phyloP scores from a whole-genome alignment of 805 yeast genomes.

The Yamadazyma sp. region DNA sequence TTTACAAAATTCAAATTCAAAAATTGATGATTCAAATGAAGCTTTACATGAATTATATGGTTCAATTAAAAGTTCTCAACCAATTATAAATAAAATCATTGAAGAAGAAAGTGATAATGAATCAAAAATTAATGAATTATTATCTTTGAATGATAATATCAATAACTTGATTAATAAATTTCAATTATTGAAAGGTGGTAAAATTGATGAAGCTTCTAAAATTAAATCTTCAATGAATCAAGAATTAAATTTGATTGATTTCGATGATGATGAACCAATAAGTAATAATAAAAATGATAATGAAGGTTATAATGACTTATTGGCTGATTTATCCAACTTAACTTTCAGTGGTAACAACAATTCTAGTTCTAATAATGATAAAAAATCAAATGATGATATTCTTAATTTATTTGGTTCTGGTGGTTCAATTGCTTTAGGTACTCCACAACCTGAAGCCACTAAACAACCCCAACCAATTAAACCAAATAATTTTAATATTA shows the following conservation, averaged over 20 bases:
- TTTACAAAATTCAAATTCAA: slow-evolving; percentile 39
- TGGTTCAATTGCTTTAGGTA: slow-evolving; percentile 45
- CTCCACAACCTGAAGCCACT: slow-evolving; percentile 12
- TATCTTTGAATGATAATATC: slow-evolving; percentile 71
- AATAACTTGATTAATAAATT: slow-evolving; percentile 67
- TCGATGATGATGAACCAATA: slow-evolving; percentile 38
- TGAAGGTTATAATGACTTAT: slow-evolving; percentile 59
- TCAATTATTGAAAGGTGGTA: slow-evolving; percentile 62
- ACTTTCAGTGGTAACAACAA: slow-evolving; percentile 41
- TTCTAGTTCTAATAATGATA: slow-evolving; percentile 5
- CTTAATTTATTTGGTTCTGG: slow-evolving; percentile 48
- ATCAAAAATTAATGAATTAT: slow-evolving; percentile 60
- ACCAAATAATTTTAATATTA: slow-evolving; percentile 7
- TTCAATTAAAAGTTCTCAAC: slow-evolving; percentile 78
- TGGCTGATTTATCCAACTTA: slow-evolving; percentile 67
- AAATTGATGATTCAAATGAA: slow-evolving; percentile 53
- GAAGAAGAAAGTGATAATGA: slow-evolving; percentile 72
- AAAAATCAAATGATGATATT: slow-evolving; percentile 20
- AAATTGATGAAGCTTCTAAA: slow-evolving; percentile 50
- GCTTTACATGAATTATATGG: slow-evolving; percentile 75
- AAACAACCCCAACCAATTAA: slow-evolving; percentile 11
- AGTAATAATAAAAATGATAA: slow-evolving; percentile 31
- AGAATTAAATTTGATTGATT: slow-evolving; percentile 40
- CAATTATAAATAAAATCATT: slow-evolving; percentile 79
- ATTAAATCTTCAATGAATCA: slow-evolving; percentile 34